Percentiles rank a stretch among this genome's conserved stretches.
Evolutionary conservation across 2,329 filamentous ascomycete genomes (phyloP).

Genomic region (Penicillium sp.): DNA sequence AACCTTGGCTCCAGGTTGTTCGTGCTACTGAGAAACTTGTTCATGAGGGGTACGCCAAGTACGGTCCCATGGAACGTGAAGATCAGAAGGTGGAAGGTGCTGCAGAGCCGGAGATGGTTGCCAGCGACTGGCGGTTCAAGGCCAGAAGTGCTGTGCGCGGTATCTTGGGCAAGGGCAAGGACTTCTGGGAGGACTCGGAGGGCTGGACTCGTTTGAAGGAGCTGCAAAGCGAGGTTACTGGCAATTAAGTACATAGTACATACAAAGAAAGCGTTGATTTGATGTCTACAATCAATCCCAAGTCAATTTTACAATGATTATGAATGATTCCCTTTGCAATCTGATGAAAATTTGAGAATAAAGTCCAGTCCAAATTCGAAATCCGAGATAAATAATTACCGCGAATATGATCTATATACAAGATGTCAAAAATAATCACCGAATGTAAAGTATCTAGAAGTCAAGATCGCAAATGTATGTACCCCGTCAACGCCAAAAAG

Average conservation of each 20-base stretch:
- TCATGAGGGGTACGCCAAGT: slow-evolving; percentile 73
- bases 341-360: background rate
- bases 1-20: slow-evolving; percentile 72
- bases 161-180: slow-evolving; percentile 78
- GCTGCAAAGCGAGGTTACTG: slow-evolving; percentile 39
- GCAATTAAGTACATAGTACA: slow-evolving; percentile 20
- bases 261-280: slow-evolving; percentile 8
- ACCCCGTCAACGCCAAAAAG: background rate
- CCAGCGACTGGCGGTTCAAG: slow-evolving; percentile 84
- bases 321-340: background rate
- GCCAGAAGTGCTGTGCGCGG: slow-evolving; percentile 80
- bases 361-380: background rate
- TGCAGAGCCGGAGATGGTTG: slow-evolving; percentile 62
- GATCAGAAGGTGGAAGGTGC: slow-evolving; percentile 50
- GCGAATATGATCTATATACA: background rate
- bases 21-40: slow-evolving; percentile 78
- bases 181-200: slow-evolving; percentile 73
- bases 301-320: background rate
- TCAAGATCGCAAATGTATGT: background rate
- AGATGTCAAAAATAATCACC: background rate
- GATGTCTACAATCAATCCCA: background rate
- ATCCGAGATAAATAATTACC: background rate
- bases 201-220: slow-evolving; percentile 42
- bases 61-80: slow-evolving; percentile 62
- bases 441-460: background rate